Base-by-base conservation (phyloP, 1,284 basidiomycete genomes). In the Volvariella volvacea region DNA sequence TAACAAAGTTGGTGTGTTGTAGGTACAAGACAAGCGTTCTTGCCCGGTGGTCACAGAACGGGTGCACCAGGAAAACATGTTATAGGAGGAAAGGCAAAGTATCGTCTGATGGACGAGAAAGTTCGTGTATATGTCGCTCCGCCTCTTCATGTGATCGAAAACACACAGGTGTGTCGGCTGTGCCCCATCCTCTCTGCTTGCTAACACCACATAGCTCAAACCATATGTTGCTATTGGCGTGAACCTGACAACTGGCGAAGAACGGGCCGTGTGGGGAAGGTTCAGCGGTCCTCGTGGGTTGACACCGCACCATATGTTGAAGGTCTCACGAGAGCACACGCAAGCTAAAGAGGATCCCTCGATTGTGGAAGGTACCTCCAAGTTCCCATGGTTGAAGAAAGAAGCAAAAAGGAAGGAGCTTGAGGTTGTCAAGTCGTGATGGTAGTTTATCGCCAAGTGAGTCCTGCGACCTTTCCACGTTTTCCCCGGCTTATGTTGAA, bases 51-150 rank as follows among this genome's bases (percentile, higher is more conserved):
- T n/a, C 83, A 80, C 55, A 80, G 90, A 38, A 93, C 90, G 1
- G 90, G 90, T 49, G 85, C 90, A 31, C 90, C 89, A 14, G 90
- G 90, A 61, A 76, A 81, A 60, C 86, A 90, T 63, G 80, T 91
- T 40, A 66, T 88, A 22, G 60, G 75, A 25, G 86, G 89, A 36
- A 80, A 77, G 54, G 80, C 81, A 14, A 88, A 88, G 59, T 93
- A 90, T 59, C 72, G 83, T 37, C 66, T 93, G 2, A 55, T 88
- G 33, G 91, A 93, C 53, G 81, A 85, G 57, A 76, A 85, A 65
- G 90, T 93, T 22, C 74, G 90, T 52, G 80, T 87, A 37, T 94
- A 82, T 52, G 83, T 94, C 39, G 86, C 88, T 10, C 91, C 91
- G 1, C 76, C 80, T 1, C 60, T 88, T 25, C 71, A 80, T 50